Base-by-base conservation (phyloP, 306 rosid genomes). In the Lathyrus oleraceus region DNA sequence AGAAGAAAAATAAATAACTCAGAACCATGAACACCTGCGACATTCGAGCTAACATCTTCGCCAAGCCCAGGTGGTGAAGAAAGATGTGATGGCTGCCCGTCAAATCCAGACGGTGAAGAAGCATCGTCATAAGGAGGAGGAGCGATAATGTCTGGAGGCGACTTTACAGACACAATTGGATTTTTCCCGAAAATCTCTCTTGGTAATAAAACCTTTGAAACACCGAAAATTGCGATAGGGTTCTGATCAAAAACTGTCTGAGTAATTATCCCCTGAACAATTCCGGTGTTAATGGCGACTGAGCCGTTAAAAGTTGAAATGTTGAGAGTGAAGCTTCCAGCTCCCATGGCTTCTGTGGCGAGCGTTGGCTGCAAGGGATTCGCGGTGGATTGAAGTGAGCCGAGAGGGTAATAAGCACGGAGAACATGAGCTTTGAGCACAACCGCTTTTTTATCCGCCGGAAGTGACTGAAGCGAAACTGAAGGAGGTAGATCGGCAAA, bases 341-440 rank as follows among this genome's bases (percentile, higher is more conserved):
- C 99, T 1, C 99, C 99, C 87, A 81, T 85, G 72, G 78, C 79
- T 74, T 95, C 97, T 0, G 99, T 95, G 0, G 99, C 99, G 17
- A 95, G 77, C 7, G 99, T 95, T n/a, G 99, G 99, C 65, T 91
- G 91, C n/a, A 89, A 80, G 0, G 99, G 99, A 72, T 95, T 95
- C 70, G 88, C 96, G 5, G 91, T 84, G 2, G 96, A 89, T 73
- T 95, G 83, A 12, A 95, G 81, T 1, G 99, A 89, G 0, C 99
- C 99, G 43, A 95, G 65, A 1, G 99, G 97, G 47, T 95, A 95
- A 74, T 95, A 95, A 0, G 99, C 89, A 28, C 86, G 99, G 0
- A 95, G 84, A 17, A 91, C 99, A 36, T 95, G 99, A 49, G 84
- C 87, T 71, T 85, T 87, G 32, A 95, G 77, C 39, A 95, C 91